Percentiles rank a stretch among this genome's conserved stretches.
These are phyloP conservation scores for Amauroascus niger DNA, from an alignment of 2,329 filamentous ascomycete genomes.

Conservation along the genomic window DNA sequence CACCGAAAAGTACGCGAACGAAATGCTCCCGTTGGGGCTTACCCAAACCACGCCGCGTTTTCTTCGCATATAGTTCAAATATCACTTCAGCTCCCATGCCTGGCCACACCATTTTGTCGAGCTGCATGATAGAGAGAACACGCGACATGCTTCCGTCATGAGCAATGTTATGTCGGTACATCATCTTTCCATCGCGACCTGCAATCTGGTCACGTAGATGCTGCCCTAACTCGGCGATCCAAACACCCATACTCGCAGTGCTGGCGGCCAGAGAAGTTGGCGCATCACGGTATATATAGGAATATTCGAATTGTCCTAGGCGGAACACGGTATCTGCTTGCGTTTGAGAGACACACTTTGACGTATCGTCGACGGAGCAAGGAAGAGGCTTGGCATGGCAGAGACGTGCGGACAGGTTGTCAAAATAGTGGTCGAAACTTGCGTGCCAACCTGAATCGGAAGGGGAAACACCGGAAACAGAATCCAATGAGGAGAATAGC, in stretches of 20 bases:
- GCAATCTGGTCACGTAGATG: constrained; percentile 50
- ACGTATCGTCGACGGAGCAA: constrained; percentile 46
- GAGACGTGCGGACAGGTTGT: constrained; percentile 69
- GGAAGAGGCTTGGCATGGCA: constrained; percentile 66
- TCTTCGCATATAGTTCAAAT: constrained; percentile 58
- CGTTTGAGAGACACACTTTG: constrained; percentile 51
- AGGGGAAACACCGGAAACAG: constrained; percentile 54
- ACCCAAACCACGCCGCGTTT: constrained; percentile 12
- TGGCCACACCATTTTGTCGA: constrained; percentile 71
- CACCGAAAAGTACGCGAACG: constrained; percentile 62
- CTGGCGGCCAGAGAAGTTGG: constrained; percentile 53
- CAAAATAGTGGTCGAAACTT: constrained; percentile 69
- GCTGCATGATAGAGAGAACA: constrained; percentile 59
- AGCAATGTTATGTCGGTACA: constrained; percentile 67
- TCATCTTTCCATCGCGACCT: constrained; percentile 33
- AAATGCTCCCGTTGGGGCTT: constrained; percentile 34
- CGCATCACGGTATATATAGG: constrained; percentile 62
- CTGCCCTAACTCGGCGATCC: constrained; percentile 59
- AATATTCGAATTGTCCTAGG: constrained; percentile 72
- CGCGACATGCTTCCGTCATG: constrained; percentile 66
- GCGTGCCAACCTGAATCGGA: constrained; percentile 55
- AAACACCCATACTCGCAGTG: constrained; percentile 57
- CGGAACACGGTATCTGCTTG: constrained; percentile 63
- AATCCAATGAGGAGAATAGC: constrained; percentile 54
- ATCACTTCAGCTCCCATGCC: constrained; percentile 73